Evolutionary conservation across 2,329 filamentous ascomycete species (phyloP).

Genomic region (Monilinia polystroma): DNA sequence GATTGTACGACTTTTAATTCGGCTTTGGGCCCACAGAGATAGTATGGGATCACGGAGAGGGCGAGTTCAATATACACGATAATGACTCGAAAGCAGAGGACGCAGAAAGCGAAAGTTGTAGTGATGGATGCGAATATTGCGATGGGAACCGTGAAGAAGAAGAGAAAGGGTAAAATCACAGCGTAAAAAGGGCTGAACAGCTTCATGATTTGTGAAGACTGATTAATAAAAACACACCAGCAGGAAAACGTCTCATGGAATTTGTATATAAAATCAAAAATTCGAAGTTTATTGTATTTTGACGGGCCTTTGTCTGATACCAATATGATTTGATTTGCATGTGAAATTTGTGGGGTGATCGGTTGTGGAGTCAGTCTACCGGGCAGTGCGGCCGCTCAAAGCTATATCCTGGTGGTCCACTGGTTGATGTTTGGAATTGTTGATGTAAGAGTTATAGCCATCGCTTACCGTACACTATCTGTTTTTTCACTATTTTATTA

Average conservation of each 20-base stretch:
- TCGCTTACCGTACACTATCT: too few species aligned
- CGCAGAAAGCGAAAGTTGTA: conserved; percentile 58
- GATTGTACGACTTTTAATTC: not conserved
- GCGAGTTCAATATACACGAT: conserved; percentile 64
- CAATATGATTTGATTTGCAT: conserved; percentile 6
- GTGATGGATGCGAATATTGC: conserved; percentile 63
- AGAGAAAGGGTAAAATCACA: conserved; percentile 60
- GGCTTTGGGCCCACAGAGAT: conserved; percentile 44
- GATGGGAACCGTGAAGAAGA: conserved; percentile 62
- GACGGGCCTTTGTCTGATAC: conserved; percentile 14
- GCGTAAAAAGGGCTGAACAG: conserved; percentile 55
- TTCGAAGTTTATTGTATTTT: not conserved
- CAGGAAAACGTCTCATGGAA: not conserved
- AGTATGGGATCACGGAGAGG: conserved; percentile 56
- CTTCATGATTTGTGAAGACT: conserved; percentile 45
- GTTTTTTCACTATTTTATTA: too few species aligned
- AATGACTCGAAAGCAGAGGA: conserved; percentile 59
- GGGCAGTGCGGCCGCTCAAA: conserved; percentile 11
- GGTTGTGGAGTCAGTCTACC: not conserved
- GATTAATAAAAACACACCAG: not conserved
- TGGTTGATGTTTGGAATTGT: not conserved
- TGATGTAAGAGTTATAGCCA: not conserved
- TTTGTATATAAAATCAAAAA: not conserved
- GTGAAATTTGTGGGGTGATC: conserved; percentile 15
- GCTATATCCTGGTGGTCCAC: not conserved